phyloP scores from a whole-genome alignment of 768 basidiomycete species.

The Calocera viscosa region DNA sequence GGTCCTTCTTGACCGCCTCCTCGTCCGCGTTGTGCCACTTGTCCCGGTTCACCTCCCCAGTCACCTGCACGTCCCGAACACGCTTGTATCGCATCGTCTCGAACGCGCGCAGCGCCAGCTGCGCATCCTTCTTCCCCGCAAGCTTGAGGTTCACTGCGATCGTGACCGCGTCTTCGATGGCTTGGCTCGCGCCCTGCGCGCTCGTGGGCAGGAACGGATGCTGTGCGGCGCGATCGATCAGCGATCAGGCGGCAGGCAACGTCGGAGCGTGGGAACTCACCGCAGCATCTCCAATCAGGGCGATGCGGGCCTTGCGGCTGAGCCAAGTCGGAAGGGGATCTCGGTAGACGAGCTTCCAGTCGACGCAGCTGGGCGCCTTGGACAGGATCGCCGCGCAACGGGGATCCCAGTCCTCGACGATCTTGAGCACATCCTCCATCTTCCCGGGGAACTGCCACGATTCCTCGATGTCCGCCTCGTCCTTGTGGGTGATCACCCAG shows the following conservation, averaged over 20 bases:
- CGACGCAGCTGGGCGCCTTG: slow-evolving; percentile 21
- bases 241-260: too few relatives aligned
- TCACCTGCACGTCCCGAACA: slow-evolving; percentile 6
- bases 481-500: slow-evolving; percentile 21
- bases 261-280: neutral
- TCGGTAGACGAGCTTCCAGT: slow-evolving; percentile 24
- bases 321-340: slow-evolving; percentile 23
- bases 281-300: slow-evolving; percentile 25
- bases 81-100: slow-evolving; percentile 11
- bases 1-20: neutral
- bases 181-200: slow-evolving; percentile 13
- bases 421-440: slow-evolving; percentile 20
- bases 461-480: slow-evolving; percentile 19
- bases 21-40: neutral
- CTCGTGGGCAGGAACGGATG: slow-evolving; percentile 17
- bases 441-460: slow-evolving; percentile 19
- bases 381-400: slow-evolving; percentile 20
- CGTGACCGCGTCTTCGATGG: slow-evolving; percentile 15
- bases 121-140: neutral
- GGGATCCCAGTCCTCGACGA: slow-evolving; percentile 23
- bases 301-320: slow-evolving; percentile 18
- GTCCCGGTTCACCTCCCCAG: neutral
- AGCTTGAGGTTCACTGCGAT: slow-evolving; percentile 11
- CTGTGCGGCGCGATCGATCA: too few relatives aligned
- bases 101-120: slow-evolving; percentile 9